Evolutionary conservation across 352 stramenopile genomes (phyloP), one percentile per base, ranked within the genome.

Genomic region (Globisporangium iwayamae): DNA sequence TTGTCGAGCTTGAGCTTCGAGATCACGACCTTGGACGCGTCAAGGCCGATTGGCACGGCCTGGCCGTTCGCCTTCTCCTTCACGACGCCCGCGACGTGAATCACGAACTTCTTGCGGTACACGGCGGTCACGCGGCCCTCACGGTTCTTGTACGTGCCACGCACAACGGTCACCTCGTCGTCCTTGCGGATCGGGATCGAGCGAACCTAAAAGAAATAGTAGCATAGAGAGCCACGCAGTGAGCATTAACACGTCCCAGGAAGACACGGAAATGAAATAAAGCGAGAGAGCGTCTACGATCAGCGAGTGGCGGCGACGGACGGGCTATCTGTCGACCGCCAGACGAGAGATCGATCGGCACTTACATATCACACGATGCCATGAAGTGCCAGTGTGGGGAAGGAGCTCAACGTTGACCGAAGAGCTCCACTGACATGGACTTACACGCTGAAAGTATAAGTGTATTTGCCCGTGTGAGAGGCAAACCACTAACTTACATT

Each of bases 1-100:
- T 99, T 99, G 91, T 99, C 96, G 66, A 99, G 92, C 91, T 99
- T 99, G 67, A 99, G 84, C 86, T 99, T 99, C 70, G 97, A 99
- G 85, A 99, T 99, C 57, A 98, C 87, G 58, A 99, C 87, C 82
- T 99, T 99, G 55, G 96, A 99, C 46, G 97, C 91, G 75, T 99
- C 93, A 72, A 99, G 98, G 76, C 97, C 97, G 63, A 99, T 95
- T 47, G 96, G 92, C 66, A 99, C 96, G 53, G 89, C 90, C 57
- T 94, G 85, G 69, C 96, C 97, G 83, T 99, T 99, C 59, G 93
- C 94, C 93, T 99, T 99, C 73, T 99, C 96, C 62, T 96, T 89
- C 52, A 98, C 98, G 67, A 99, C 94, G 72, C 97, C 94, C 78
- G 99, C 98, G 65, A 99, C 93, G 85, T 99, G 97, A 72, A 99